These are phyloP conservation scores for Rhododendron vialii DNA, from an alignment of 148 eudicot genomes.

Conservation along the genomic window DNA sequence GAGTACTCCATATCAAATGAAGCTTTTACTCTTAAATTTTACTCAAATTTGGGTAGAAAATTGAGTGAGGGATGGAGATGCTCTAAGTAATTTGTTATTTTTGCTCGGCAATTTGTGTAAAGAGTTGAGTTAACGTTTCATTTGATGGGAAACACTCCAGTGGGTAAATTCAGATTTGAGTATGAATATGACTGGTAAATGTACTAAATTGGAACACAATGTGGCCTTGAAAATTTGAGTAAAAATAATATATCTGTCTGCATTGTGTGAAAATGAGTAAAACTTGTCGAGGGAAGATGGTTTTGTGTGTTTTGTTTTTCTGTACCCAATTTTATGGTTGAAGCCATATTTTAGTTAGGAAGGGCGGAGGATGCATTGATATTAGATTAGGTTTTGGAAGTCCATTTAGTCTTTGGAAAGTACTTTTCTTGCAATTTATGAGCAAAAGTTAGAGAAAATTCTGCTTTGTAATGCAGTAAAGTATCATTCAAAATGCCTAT, in stretches of 20 bases:
- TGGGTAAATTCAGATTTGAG: neutral
- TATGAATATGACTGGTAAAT: neutral
- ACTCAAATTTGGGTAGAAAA: too few species aligned
- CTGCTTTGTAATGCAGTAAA: neutral
- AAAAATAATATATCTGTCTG: neutral
- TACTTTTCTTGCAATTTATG: neutral
- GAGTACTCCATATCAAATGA: too few species aligned
- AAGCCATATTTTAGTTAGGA: neutral
- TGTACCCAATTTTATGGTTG: neutral
- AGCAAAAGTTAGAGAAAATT: neutral
- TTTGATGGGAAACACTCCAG: neutral
- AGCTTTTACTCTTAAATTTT: too few species aligned
- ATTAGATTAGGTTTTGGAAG: neutral
- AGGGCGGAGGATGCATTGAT: neutral
- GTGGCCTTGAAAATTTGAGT: neutral
- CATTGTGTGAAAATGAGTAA: neutral
- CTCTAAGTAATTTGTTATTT: neutral
- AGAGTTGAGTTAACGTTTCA: neutral
- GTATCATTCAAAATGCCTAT: neutral
- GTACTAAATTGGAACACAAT: neutral
- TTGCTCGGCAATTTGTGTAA: neutral
- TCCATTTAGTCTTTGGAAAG: neutral
- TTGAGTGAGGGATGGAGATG: too few species aligned
- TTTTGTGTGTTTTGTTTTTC: neutral
- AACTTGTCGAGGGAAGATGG: neutral